phyloP scores from a whole-genome alignment of 2,329 filamentous ascomycete genomes.

The Penicillium sp. region DNA sequence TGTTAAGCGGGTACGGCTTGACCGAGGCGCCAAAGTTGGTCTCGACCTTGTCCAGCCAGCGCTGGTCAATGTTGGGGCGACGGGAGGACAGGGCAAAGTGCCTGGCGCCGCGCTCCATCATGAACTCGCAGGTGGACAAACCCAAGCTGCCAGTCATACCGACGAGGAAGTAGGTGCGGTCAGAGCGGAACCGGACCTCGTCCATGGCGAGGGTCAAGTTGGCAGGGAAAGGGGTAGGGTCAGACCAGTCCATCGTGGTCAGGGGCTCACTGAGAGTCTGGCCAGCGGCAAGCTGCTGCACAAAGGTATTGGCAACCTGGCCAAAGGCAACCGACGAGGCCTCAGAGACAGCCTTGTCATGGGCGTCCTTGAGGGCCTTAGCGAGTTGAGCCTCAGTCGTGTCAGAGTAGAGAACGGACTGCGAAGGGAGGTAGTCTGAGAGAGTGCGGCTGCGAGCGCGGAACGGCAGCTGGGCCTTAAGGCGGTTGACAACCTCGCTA shows the following conservation, averaged over 20 bases:
- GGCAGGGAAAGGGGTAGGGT: not conserved
- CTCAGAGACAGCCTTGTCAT: not conserved
- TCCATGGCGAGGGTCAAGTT: not conserved
- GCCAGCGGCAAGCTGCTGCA: not conserved
- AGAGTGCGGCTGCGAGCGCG: not conserved
- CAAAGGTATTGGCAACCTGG: not conserved
- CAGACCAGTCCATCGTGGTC: not conserved
- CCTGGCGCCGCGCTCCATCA: not conserved
- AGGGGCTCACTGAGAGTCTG: not conserved
- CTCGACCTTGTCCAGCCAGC: not conserved
- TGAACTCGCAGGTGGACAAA: not conserved
- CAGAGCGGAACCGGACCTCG: not conserved
- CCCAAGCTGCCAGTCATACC: not conserved
- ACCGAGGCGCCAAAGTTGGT: not conserved
- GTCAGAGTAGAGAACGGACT: not conserved
- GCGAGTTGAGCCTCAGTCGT: not conserved
- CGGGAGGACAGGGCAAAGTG: not conserved
- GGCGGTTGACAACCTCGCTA: not conserved
- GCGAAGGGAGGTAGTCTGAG: not conserved
- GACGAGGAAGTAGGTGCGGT: not conserved
- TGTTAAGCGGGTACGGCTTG: not conserved
- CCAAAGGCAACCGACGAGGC: not conserved
- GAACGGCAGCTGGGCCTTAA: not conserved
- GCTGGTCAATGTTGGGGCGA: not conserved
- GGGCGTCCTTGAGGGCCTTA: not conserved